A percentile compares a stretch with the other conserved stretches of the same genome.
Conservation (phyloP, 352 stramenopile genomes). For the Thalassiosira livingstoniorum region DNA sequence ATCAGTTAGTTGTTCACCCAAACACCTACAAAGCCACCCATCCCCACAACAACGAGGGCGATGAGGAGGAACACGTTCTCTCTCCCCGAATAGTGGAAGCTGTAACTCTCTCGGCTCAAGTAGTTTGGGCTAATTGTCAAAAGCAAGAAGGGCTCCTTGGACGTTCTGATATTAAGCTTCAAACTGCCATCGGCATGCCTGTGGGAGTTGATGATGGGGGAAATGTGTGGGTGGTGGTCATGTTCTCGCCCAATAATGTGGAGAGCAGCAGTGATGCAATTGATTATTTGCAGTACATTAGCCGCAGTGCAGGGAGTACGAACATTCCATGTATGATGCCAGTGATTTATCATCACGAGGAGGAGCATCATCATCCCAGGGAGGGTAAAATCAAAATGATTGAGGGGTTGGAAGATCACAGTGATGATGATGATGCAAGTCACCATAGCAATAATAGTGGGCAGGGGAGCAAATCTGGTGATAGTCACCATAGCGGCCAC, state of each 20-base stretch:
- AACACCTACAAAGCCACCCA: constrained; percentile 24
- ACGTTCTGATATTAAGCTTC: constrained; percentile 81
- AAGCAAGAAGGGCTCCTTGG: constrained; percentile 77
- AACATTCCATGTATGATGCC: constrained; percentile 81
- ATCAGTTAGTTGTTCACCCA: neutral
- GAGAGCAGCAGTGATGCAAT: constrained; percentile 79
- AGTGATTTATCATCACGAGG: constrained; percentile 49
- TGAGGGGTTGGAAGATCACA: constrained; percentile 10
- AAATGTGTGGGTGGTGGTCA: constrained; percentile 87
- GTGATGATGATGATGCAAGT: constrained; percentile 26
- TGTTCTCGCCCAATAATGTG: constrained; percentile 86
- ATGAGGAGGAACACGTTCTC: constrained; percentile 77
- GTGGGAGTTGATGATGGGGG: constrained; percentile 80
- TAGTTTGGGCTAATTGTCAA: constrained; percentile 84
- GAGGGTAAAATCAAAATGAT: constrained; percentile 22
- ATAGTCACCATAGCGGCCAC: constrained; percentile 23
- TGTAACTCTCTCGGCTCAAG: constrained; percentile 79
- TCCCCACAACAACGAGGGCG: neutral
- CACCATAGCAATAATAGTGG: constrained; percentile 36
- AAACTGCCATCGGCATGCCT: constrained; percentile 85
- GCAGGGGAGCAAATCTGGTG: constrained; percentile 55
- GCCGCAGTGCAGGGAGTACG: constrained; percentile 69
- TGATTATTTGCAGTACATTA: constrained; percentile 84
- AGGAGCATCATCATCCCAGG: neutral
- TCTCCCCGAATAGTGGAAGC: constrained; percentile 83